These are phyloP conservation scores for Triticum monococcum DNA, from an alignment of 176 grass and related monocot species.

Conservation along the genomic window DNA sequence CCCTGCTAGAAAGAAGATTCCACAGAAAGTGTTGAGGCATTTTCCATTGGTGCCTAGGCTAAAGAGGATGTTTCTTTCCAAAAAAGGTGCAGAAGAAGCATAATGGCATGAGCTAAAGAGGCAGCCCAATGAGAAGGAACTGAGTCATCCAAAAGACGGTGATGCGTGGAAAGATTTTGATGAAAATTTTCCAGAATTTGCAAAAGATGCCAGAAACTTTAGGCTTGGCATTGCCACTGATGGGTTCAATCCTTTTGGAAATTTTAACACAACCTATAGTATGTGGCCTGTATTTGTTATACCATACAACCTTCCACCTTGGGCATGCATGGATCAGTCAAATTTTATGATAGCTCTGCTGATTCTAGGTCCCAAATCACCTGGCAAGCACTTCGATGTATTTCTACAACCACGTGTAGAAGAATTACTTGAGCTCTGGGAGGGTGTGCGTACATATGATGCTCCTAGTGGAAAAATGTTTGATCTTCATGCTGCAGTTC, in stretches of 20 bases:
- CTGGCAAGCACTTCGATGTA: neutral
- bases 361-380: neutral
- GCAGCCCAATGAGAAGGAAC: neutral
- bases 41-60: neutral
- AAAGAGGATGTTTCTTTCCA: neutral
- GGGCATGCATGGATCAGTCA: neutral
- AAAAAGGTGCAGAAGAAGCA: neutral
- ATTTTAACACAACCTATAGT: neutral
- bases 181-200: neutral
- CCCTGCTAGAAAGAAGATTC: neutral
- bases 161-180: neutral
- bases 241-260: neutral
- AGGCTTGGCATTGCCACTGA: neutral
- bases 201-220: neutral
- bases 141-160: neutral
- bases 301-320: neutral
- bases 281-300: neutral
- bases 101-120: neutral
- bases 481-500: neutral
- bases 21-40: neutral
- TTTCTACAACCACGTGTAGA: neutral
- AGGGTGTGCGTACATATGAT: conserved; percentile 5
- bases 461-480: neutral
- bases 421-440: neutral
- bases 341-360: neutral